These are phyloP conservation scores for Kokia cookei DNA, from an alignment of 441 rosid genomes.

Conservation along the genomic window DNA sequence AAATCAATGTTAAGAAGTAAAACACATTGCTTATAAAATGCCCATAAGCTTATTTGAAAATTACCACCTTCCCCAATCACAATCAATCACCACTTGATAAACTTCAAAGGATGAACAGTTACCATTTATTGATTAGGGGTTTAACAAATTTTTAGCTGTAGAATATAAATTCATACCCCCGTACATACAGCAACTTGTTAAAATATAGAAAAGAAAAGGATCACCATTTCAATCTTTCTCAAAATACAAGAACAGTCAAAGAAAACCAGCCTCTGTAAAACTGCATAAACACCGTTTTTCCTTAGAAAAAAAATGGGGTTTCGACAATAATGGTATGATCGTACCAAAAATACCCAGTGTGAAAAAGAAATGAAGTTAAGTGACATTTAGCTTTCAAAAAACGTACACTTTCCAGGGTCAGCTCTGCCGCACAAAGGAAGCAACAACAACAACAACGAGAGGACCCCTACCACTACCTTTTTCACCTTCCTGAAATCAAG, in stretches of 20 bases:
- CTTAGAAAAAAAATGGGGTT: neutral
- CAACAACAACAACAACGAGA: neutral
- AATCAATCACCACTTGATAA: too few species aligned
- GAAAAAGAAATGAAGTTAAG: neutral
- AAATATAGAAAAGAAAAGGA: too few species aligned
- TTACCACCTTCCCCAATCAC: neutral
- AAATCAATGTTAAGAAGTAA: too few species aligned
- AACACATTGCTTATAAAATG: too few species aligned
- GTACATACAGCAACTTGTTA: neutral
- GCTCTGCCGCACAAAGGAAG: slow-evolving; percentile 1
- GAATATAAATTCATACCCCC: neutral
- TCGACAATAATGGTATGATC: slow-evolving; percentile 14
- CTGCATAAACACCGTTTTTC: slow-evolving; percentile 2
- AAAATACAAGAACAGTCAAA: neutral
- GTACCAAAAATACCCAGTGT: slow-evolving; percentile 15
- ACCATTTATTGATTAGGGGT: neutral
- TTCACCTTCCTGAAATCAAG: neutral
- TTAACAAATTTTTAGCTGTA: neutral
- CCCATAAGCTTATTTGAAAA: too few species aligned
- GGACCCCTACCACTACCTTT: neutral
- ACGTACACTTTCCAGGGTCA: slow-evolving; percentile 18
- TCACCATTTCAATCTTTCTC: neutral
- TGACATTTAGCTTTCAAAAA: neutral
- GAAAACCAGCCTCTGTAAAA: slow-evolving; percentile 23
- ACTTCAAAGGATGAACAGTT: neutral